Base-by-base conservation (phyloP, 257 asterid species). In the Ballota nigra region DNA sequence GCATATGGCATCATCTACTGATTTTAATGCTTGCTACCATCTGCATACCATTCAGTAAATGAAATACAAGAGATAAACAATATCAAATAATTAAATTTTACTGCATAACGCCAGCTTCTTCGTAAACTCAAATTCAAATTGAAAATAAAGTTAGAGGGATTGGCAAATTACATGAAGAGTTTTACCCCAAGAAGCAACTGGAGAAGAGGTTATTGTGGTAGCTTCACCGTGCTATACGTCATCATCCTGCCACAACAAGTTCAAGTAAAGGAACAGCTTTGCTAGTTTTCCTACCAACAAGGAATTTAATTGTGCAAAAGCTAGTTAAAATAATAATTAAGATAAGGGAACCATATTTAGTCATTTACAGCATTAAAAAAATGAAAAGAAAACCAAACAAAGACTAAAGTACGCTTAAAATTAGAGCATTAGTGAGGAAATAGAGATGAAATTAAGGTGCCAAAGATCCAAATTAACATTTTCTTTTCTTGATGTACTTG, bases 181-280 rank as follows among this genome's bases (percentile, higher is more conserved):
- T 45, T 24, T 15, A 19, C 61, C 72, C 33, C 12, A 53, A 13
- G 72, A 53, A 56, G 75, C 67, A 61, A 56, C 70, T 52, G 56
- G 62, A 51, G 20, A 67, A 55, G 59, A 62, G 52, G 60, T 68
- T 45, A 73, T 16, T 18, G 24, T 24, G 12, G 34, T 13, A 63
- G 59, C 62, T 57, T 43, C 31, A 34, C 52, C 67, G 64, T 40
- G 71, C 71, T 79, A 74, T 69, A 79, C 69, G 34, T 9, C 51
- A 63, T 58, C 52, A 33, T 60, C 80, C 83, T 66, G 72, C 75
- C 28, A 66, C 18, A 66, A 52, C 31, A 53, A 61, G 59, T n/a
- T 52, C n/a, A 63, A n/a, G 29, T 64, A 9, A 40, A 40, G 23
- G 3, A 43, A 29, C 52, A 29, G 6, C 6, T 28, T 28, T 59